Evolutionary conservation across 2,329 filamentous ascomycete genomes (phyloP), one percentile per base, ranked within the genome.

Genomic region (Tolypocladium cylindrosporum): DNA sequence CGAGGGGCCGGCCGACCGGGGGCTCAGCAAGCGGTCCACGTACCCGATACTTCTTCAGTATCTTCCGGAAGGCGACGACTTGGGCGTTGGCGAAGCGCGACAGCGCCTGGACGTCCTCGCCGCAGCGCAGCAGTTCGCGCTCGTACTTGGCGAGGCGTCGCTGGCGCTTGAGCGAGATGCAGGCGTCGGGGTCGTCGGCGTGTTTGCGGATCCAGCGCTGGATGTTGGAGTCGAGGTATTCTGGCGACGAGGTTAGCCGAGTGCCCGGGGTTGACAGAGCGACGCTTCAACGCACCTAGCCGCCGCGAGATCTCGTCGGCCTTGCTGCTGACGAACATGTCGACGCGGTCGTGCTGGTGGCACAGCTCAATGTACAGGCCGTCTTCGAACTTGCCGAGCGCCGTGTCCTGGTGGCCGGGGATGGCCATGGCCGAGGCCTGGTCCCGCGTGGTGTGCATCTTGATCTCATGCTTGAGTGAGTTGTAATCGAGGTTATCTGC

Each of bases 401-500:
- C 72, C 10, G 76, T 72, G 68, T 87, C 84, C 63, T 78, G 78
- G 57, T 88, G 84, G 19, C 89, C 89, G 1, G 90, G 90, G 57
- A 94, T 92, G 24, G 86, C 80, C 58, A 91, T 84, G 52, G 88
- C 87, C 36, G 77, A 78, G 54, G 85, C 87, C 65, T 88, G 84
- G 71, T 87, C 84, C 51, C 81, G 82, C 14, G 86, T 87, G 1
- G 90, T 95, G 68, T 91, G 83, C 60, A 82, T 82, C 71, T 93
- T 94, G 77, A 95, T 93, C 67, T 90, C 80, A 70, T 89, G 82
- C 73, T 95, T 95, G 62, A 95, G 81, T 54, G 89, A 88, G 71
- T 93, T 90, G 78, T 95, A 95, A 72, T 94, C 90, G 72, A 95
- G 85, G 72, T 95, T 94, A 71, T 92, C 87, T 90, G 50, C 24